Evolutionary conservation across 2,329 filamentous ascomycete genomes (phyloP).

Genomic region (Calonectria fujianensis): DNA sequence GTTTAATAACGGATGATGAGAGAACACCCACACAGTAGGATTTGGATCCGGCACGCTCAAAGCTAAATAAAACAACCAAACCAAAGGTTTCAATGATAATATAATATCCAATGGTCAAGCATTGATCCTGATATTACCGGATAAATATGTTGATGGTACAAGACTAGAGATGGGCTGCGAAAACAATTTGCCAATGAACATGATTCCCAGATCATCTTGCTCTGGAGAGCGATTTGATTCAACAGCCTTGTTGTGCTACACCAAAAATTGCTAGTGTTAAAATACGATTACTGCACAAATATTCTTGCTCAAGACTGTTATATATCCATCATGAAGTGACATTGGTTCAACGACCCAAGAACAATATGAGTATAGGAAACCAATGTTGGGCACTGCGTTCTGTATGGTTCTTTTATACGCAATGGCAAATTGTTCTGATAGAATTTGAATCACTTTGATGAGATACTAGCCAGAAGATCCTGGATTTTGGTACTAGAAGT

Average conservation of each 20-base stretch:
- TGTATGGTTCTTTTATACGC: not conserved
- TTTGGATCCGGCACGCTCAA: not conserved
- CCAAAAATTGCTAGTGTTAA: not conserved
- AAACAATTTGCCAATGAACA: not conserved
- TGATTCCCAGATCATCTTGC: not conserved
- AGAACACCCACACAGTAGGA: not conserved
- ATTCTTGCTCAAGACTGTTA: not conserved
- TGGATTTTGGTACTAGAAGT: no score
- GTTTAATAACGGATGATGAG: not conserved
- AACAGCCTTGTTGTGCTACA: not conserved
- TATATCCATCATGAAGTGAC: not conserved
- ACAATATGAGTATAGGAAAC: not conserved
- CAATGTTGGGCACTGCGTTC: not conserved
- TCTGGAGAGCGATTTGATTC: not conserved
- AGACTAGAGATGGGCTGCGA: not conserved
- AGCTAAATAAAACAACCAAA: not conserved
- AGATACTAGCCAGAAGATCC: no score
- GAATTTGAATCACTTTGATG: no score
- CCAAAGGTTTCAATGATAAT: not conserved
- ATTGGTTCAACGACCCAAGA: not conserved
- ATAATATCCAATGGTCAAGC: not conserved
- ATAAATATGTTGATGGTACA: not conserved
- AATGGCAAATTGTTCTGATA: not conserved
- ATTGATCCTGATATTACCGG: not conserved
- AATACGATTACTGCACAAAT: not conserved